A percentile compares a stretch with the other conserved stretches of the same genome.
Evolutionary conservation across 1,284 basidiomycete species (phyloP).

Genomic region (Ganoderma lucidum): DNA sequence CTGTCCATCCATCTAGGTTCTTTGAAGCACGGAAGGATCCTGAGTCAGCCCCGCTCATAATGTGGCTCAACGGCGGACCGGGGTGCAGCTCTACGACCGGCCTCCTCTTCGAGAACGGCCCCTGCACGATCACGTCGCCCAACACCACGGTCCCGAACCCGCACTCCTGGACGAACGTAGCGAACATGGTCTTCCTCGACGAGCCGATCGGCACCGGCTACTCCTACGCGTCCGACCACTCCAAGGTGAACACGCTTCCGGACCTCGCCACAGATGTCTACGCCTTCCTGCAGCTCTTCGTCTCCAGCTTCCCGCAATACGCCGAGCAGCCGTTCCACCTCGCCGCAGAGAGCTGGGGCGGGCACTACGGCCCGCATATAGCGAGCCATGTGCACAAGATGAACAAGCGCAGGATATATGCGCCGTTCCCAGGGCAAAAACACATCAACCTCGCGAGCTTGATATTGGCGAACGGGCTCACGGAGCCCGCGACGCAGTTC

Average conservation of each 20-base stretch:
- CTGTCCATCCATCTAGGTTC: constrained; percentile 60
- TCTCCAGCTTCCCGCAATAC: constrained; percentile 76
- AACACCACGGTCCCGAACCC: constrained; percentile 73
- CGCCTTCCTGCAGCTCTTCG: constrained; percentile 90
- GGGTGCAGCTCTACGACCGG: constrained; percentile 81
- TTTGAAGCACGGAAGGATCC: constrained; percentile 85
- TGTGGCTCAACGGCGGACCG: constrained; percentile 92
- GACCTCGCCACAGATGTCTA: constrained; percentile 87
- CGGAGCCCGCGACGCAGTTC: constrained; percentile 81
- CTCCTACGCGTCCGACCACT: constrained; percentile 81
- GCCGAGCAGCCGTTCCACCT: constrained; percentile 72
- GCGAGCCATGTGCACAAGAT: constrained; percentile 78
- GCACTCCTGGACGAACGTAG: constrained; percentile 43
- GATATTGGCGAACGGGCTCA: constrained; percentile 84
- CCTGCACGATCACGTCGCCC: constrained; percentile 78
- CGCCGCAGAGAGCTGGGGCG: constrained; percentile 82
- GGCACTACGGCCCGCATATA: constrained; percentile 84
- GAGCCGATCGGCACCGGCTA: constrained; percentile 91
- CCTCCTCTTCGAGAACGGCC: constrained; percentile 88
- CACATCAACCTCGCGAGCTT: constrained; percentile 82
- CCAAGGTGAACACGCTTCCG: constrained; percentile 75
- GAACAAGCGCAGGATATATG: constrained; percentile 63
- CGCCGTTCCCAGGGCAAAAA: constrained; percentile 50
- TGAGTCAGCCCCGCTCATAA: constrained; percentile 78
- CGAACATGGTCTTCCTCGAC: constrained; percentile 82